A percentile compares a stretch with the other conserved stretches of the same genome.
Evolutionary conservation across 2,329 filamentous ascomycete species (phyloP).

Genomic region (Boeremia lycopersici): DNA sequence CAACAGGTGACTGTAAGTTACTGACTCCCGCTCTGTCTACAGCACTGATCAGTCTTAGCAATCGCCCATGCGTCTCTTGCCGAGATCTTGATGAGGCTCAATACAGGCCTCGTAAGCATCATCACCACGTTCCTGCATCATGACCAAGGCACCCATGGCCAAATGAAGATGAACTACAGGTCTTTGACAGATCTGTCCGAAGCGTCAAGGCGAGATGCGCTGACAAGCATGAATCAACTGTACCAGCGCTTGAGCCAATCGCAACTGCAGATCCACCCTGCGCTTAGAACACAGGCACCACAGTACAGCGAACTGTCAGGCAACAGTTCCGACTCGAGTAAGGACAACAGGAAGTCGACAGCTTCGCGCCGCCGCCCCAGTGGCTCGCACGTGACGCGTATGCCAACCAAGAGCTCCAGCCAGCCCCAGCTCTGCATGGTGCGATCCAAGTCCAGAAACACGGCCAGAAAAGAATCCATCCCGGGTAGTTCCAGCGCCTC

Average conservation of each 20-base stretch:
- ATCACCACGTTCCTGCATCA: conserved; percentile 52
- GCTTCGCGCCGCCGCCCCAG: conserved; percentile 30
- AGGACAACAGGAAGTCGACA: conserved; percentile 33
- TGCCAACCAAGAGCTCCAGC: conserved; percentile 39
- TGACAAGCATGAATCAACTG: conserved; percentile 50
- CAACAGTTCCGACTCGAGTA: conserved; percentile 19
- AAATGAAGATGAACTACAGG: conserved; percentile 50
- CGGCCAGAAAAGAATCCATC: conserved; percentile 28
- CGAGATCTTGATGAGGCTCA: conserved; percentile 53
- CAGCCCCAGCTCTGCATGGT: conserved; percentile 47
- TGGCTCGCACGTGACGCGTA: conserved; percentile 37
- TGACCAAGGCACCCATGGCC: conserved; percentile 35
- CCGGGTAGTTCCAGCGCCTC: conserved; percentile 28
- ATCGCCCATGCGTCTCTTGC: conserved; percentile 55
- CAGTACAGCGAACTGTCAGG: conserved; percentile 10
- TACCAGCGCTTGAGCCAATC: conserved; percentile 48
- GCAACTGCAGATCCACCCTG: conserved; percentile 38
- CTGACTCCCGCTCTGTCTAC: background rate
- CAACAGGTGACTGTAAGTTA: conserved; percentile 52
- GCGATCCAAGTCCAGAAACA: conserved; percentile 33
- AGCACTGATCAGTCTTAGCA: conserved; percentile 34
- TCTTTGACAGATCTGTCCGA: conserved; percentile 55
- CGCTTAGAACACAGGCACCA: conserved; percentile 13
- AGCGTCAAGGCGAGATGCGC: conserved; percentile 51
- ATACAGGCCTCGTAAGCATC: conserved; percentile 55